Evolutionary conservation across 2,329 filamentous ascomycete species (phyloP).

Genomic region (Blastomyces emzantsi): DNA sequence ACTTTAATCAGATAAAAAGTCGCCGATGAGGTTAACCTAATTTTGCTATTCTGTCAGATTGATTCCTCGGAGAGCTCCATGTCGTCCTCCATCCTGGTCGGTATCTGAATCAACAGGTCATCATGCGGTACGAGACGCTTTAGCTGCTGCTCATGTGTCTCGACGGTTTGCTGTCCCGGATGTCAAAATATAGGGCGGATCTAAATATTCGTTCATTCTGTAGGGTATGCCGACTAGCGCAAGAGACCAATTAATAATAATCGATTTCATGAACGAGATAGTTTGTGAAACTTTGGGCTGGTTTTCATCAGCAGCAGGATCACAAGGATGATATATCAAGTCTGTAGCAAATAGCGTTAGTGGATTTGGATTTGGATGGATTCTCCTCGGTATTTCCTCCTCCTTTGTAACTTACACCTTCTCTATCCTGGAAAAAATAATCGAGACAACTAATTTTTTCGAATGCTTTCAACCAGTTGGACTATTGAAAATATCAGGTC

Average conservation of each 20-base stretch:
- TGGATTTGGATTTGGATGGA: background rate
- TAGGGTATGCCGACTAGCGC: background rate
- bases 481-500: too few relatives aligned
- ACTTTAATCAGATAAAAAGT: background rate
- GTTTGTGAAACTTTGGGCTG: background rate
- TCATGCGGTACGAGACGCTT: background rate
- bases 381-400: too few relatives aligned
- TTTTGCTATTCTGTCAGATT: background rate
- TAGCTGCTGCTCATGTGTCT: background rate
- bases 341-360: background rate
- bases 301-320: background rate
- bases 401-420: too few relatives aligned
- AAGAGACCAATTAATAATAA: background rate
- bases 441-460: too few relatives aligned
- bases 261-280: background rate
- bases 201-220: background rate
- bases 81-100: background rate
- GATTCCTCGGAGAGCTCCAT: background rate
- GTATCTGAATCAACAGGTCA: background rate
- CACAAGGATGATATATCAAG: background rate
- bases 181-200: background rate
- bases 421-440: too few relatives aligned
- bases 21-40: background rate
- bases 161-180: background rate
- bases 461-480: too few relatives aligned